phyloP scores from a whole-genome alignment of 1,139 yeast genomes.

The Kodamaea arcana region DNA sequence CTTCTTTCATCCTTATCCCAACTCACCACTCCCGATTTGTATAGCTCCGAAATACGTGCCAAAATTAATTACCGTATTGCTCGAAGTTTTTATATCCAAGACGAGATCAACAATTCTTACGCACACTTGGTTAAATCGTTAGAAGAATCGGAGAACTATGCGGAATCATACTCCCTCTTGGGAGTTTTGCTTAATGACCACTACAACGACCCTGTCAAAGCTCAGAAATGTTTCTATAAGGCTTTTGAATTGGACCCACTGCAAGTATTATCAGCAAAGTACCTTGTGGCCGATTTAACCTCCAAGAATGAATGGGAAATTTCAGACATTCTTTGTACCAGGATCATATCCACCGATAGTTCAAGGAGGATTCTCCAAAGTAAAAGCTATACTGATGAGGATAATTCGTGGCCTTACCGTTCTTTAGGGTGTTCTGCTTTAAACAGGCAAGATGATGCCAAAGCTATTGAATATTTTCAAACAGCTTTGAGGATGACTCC shows the following conservation, averaged over 20 bases:
- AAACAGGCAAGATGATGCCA: conserved; percentile 67
- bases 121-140: conserved; percentile 58
- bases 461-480: conserved; percentile 88
- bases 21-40: conserved; percentile 48
- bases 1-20: conserved; percentile 40
- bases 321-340: conserved; percentile 69
- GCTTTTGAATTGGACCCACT: conserved; percentile 85
- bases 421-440: conserved; percentile 77
- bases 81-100: conserved; percentile 39
- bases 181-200: conserved; percentile 65
- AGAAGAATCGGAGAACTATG: conserved; percentile 58
- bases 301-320: conserved; percentile 73
- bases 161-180: conserved; percentile 75
- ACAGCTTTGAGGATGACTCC: conserved; percentile 70
- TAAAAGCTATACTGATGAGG: conserved; percentile 25
- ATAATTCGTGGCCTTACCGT: conserved; percentile 78
- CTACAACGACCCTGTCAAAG: conserved; percentile 59
- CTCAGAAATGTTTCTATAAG: conserved; percentile 81
- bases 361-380: conserved; percentile 49
- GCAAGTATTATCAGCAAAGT: conserved; percentile 70
- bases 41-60: conserved; percentile 56
- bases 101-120: conserved; percentile 40
- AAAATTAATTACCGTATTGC: conserved; percentile 68
- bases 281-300: conserved; percentile 67
- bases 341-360: conserved; percentile 60